Evolutionary conservation across 2,329 filamentous ascomycete genomes (phyloP).

Genomic region (Sclerotinia glacialis): DNA sequence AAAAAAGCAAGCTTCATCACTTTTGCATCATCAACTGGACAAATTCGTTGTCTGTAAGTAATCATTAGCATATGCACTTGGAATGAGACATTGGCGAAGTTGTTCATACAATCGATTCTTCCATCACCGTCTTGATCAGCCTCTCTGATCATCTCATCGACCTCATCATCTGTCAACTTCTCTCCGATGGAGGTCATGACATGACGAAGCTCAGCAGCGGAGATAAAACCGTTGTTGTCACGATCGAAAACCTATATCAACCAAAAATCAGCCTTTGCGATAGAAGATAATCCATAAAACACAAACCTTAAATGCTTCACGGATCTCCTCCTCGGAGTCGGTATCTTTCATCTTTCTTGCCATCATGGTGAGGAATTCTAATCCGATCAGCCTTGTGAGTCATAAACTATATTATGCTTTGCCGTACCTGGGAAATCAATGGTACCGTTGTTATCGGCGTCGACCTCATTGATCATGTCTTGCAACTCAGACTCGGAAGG

Average conservation of each 20-base stretch:
- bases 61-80: conserved; percentile 33
- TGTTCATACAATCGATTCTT: conserved; percentile 74
- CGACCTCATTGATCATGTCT: conserved; percentile 93
- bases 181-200: conserved; percentile 92
- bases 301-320: conserved; percentile 79
- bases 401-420: conserved; percentile 20
- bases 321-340: conserved; percentile 86
- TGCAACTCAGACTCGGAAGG: conserved; percentile 86
- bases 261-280: conserved; percentile 17
- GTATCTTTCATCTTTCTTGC: conserved; percentile 93
- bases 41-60: conserved; percentile 74
- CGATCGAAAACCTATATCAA: conserved; percentile 68
- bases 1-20: conserved; percentile 42
- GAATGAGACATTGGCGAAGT: not conserved
- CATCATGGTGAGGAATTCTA: conserved; percentile 93
- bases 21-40: conserved; percentile 97
- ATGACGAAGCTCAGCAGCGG: conserved; percentile 80
- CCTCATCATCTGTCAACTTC: conserved; percentile 87
- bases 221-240: conserved; percentile 91
- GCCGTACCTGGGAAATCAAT: conserved; percentile 82
- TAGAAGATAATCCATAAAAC: not conserved
- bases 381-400: conserved; percentile 32
- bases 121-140: conserved; percentile 87
- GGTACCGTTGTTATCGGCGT: conserved; percentile 88
- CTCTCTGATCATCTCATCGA: conserved; percentile 91